Evolutionary conservation across 306 rosid species (phyloP).

Genomic region (Cucurbita moschata): DNA sequence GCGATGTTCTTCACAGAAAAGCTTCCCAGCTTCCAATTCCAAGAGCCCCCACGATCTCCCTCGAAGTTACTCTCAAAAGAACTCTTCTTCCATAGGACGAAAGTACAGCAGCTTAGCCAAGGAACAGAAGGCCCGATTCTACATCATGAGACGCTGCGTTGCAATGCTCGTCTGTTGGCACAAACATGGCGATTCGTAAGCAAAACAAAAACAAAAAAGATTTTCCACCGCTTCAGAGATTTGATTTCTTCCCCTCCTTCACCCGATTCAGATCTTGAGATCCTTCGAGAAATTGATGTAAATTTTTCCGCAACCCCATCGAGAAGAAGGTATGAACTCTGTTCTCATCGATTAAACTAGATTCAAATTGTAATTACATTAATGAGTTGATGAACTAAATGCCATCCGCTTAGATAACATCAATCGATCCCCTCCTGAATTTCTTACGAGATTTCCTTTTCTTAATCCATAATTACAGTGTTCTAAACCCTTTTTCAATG

Average conservation of each 20-base stretch:
- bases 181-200: constrained; percentile 53
- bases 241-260: neutral
- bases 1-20: constrained; percentile 36
- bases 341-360: neutral
- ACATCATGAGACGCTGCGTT: constrained; percentile 87
- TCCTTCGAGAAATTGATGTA: neutral
- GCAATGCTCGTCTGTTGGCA: constrained; percentile 98
- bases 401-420: neutral
- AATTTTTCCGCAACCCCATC: constrained; percentile 1
- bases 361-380: constrained; percentile 2
- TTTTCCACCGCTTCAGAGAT: neutral
- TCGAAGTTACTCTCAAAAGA: constrained; percentile 56
- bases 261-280: neutral
- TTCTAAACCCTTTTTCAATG: neutral
- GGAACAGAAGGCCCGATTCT: constrained; percentile 87
- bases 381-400: neutral
- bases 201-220: too few species aligned
- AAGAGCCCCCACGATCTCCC: constrained; percentile 20
- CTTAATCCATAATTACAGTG: neutral
- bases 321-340: neutral
- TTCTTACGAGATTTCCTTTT: neutral
- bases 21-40: neutral
- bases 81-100: constrained; percentile 26
- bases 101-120: constrained; percentile 73
- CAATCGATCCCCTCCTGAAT: neutral